These are phyloP conservation scores for Gastrolobium bilobum DNA, from an alignment of 306 rosid species.

Conservation along the genomic window DNA sequence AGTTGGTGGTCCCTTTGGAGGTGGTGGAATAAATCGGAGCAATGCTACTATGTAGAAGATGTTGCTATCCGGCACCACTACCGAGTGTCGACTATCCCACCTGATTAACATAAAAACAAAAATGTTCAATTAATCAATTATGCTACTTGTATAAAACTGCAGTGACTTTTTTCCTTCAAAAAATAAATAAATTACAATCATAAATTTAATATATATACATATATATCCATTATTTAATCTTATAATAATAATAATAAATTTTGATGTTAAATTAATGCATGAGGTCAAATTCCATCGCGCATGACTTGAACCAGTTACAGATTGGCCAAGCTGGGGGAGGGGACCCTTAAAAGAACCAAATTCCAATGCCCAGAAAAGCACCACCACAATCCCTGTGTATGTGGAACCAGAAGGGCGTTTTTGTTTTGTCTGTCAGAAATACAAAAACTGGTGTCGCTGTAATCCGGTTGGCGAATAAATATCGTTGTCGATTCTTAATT, in stretches of 20 bases:
- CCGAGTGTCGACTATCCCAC: slow-evolving; percentile 92
- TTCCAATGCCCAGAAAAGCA: slow-evolving; percentile 47
- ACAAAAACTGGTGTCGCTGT: slow-evolving; percentile 66
- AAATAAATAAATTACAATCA: background rate
- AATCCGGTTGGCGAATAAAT: slow-evolving; percentile 69
- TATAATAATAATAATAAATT: background rate
- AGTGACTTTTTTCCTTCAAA: background rate
- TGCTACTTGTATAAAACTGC: background rate
- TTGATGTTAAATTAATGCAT: slow-evolving; percentile 21
- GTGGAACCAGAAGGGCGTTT: slow-evolving; percentile 53
- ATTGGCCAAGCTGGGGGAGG: slow-evolving; percentile 43
- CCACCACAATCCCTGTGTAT: slow-evolving; percentile 42
- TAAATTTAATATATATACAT: no score
- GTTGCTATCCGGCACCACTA: slow-evolving; percentile 78
- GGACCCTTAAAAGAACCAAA: slow-evolving; percentile 46
- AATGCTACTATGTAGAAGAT: slow-evolving; percentile 88
- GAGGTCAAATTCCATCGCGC: slow-evolving; percentile 44
- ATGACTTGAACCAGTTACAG: slow-evolving; percentile 48
- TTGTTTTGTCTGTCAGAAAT: slow-evolving; percentile 51
- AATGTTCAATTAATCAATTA: background rate
- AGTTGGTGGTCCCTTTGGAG: slow-evolving; percentile 61
- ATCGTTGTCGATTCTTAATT: slow-evolving; percentile 64
- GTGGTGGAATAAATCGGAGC: slow-evolving; percentile 73
- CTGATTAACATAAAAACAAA: slow-evolving; percentile 50
- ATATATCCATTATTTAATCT: no score